phyloP scores from a whole-genome alignment of 768 basidiomycete species.

The Neoboletus brunneissimus region DNA sequence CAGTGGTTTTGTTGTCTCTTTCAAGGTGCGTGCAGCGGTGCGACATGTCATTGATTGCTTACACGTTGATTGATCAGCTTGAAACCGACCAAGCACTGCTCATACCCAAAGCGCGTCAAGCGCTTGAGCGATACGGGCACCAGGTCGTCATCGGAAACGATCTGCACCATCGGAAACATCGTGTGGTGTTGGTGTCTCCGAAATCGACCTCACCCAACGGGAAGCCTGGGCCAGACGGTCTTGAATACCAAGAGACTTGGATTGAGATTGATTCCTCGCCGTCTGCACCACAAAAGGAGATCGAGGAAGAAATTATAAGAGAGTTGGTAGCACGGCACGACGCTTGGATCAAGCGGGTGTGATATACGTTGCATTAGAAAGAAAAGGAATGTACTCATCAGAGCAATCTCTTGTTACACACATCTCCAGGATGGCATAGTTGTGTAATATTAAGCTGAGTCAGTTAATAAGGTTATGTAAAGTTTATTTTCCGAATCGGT shows the following conservation, averaged over 20 bases:
- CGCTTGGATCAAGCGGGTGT: constrained; percentile 51
- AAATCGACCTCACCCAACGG: constrained; percentile 17
- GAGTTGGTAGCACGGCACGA: constrained; percentile 75
- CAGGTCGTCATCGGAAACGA: constrained; percentile 97
- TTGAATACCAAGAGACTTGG: constrained; percentile 58
- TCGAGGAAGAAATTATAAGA: constrained; percentile 86
- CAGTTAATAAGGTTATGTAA: constrained; percentile 14
- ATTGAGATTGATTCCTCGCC: constrained; percentile 52
- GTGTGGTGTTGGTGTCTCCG: constrained; percentile 87
- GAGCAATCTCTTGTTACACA: neutral
- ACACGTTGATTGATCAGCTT: constrained; percentile 49
- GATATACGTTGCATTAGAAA: neutral
- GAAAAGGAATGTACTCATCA: neutral
- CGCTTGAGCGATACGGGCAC: constrained; percentile 92
- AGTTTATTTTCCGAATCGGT: constrained; percentile 9
- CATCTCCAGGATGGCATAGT: neutral
- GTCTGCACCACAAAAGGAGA: constrained; percentile 57
- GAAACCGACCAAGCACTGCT: constrained; percentile 86
- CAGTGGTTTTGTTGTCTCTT: constrained; percentile 90
- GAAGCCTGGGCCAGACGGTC: constrained; percentile 17
- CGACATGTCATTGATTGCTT: neutral
- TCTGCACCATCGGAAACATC: constrained; percentile 84
- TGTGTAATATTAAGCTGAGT: neutral
- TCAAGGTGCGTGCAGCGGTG: constrained; percentile 66
- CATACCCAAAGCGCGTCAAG: constrained; percentile 85